Evolutionary conservation across 1,284 basidiomycete species (phyloP), one percentile per base, ranked within the genome.

Genomic region (Trichosporon ovoides): DNA sequence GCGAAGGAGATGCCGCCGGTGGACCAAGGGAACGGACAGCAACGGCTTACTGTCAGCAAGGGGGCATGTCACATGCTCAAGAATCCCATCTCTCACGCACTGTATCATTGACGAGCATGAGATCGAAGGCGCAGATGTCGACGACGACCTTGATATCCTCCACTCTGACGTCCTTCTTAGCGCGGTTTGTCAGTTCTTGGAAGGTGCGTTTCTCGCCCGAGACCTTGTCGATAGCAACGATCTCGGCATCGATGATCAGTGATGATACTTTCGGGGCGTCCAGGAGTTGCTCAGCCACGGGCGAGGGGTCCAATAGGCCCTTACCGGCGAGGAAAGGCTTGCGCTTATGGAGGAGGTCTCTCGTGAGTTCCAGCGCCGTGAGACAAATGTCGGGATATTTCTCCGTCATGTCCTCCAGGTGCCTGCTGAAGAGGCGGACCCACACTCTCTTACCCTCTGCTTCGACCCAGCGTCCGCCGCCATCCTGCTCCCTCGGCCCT

Each of bases 121-220:
- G 80, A 72, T 99, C 96, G 69, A 99, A 99, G 0, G 87, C 92
- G 74, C 93, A 98, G 4, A 99, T 83, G 68, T 92, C 95, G 13
- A 98, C 96, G 56, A 87, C 85, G 61, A 98, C 88, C 81, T 92
- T 89, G 70, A 99, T 94, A 72, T 98, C 94, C 71, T 94, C 90
- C 0, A 94, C 84, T 72, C 89, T 91, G 68, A 98, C 96, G 66
- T 98, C 96, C 78, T 99, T 99, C 57, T 96, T 87, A 70, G 98
- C 98, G 53, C 96, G 84, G 65, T 86, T 87, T 66, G 90, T 92
- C 6, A 99, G 83, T 71, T 98, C 95, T 77, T 99, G 96, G 83
- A 99, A 99, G 0, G 95, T 95, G 80, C 97, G 85, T 50, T 98
- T 82, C 62, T 87, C 87, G 38, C 85, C 85, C 0, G 86, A 89